These are phyloP conservation scores for Pythium brassicae DNA, from an alignment of 352 stramenopile genomes.

Conservation along the genomic window DNA sequence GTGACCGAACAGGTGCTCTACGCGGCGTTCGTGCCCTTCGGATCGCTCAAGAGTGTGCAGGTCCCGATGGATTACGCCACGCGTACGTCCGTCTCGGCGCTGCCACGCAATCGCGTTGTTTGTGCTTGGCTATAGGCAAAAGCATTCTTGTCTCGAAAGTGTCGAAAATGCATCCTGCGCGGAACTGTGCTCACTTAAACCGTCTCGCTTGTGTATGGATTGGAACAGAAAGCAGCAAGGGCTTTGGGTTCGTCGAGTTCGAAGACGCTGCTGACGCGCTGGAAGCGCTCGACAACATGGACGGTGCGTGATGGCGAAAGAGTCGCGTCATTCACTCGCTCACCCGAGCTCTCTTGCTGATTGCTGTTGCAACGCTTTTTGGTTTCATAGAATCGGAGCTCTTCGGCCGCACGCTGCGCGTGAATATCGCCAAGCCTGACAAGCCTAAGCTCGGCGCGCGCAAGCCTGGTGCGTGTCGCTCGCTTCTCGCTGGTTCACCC, in stretches of 20 bases:
- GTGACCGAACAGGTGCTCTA: conserved; percentile 88
- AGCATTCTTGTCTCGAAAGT: too few species aligned
- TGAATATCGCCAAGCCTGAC: conserved; percentile 89
- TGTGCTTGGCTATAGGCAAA: not conserved
- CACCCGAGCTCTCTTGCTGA: too few species aligned
- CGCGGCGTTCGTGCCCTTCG: conserved; percentile 81
- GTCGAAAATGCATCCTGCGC: too few species aligned
- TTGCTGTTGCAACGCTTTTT: not conserved
- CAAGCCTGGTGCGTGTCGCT: conserved; percentile 59
- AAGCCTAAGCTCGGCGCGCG: conserved; percentile 65
- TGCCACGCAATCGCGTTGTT: too few species aligned
- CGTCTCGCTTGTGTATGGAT: not conserved
- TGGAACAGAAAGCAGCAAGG: conserved; percentile 72
- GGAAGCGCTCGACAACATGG: conserved; percentile 95
- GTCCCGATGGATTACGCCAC: conserved; percentile 67
- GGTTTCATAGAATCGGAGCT: conserved; percentile 79
- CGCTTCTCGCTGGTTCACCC: not conserved
- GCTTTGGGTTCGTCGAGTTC: conserved; percentile 94
- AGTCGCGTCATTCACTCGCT: too few species aligned
- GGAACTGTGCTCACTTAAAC: not conserved
- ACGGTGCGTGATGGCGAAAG: conserved; percentile 72
- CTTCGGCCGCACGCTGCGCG: conserved; percentile 87
- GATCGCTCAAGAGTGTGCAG: conserved; percentile 74
- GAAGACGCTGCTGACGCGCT: conserved; percentile 84
- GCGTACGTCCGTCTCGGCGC: conserved; percentile 45